Evolutionary conservation across 2,329 filamentous ascomycete genomes (phyloP).

Genomic region (Cytospora piceae): DNA sequence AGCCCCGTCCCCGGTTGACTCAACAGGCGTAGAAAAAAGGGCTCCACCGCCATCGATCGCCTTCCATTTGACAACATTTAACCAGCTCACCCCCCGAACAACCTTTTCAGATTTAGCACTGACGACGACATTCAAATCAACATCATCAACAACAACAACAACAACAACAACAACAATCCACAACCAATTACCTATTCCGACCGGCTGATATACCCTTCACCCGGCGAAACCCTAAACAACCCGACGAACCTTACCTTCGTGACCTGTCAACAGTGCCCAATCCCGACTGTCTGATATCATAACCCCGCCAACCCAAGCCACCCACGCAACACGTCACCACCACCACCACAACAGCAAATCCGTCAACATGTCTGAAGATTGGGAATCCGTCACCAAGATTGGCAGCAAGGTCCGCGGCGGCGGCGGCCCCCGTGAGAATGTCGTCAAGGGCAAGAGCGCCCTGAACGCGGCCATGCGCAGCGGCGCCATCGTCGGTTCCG

Average conservation of each 20-base stretch:
- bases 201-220: neutral
- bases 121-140: constrained; percentile 22
- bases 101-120: constrained; percentile 2
- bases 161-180: constrained; percentile 7
- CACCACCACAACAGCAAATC: constrained; percentile 34
- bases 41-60: constrained; percentile 40
- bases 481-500: constrained; percentile 76
- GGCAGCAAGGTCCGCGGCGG: constrained; percentile 80
- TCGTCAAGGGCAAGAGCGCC: constrained; percentile 79
- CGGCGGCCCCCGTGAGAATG: constrained; percentile 74
- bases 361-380: constrained; percentile 71
- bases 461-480: constrained; percentile 88
- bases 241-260: neutral
- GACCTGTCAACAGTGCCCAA: constrained; percentile 29
- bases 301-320: constrained; percentile 24
- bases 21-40: constrained; percentile 27
- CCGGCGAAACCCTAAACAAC: neutral
- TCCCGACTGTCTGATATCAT: constrained; percentile 23
- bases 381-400: constrained; percentile 91
- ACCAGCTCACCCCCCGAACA: constrained; percentile 15
- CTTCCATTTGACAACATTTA: constrained; percentile 35
- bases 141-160: constrained; percentile 3
- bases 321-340: constrained; percentile 23
- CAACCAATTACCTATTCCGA: neutral
- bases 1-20: constrained; percentile 40